A percentile compares a stretch with the other conserved stretches of the same genome.
Evolutionary conservation across 768 basidiomycete genomes (phyloP).

Genomic region (Gymnopilus junonius): DNA sequence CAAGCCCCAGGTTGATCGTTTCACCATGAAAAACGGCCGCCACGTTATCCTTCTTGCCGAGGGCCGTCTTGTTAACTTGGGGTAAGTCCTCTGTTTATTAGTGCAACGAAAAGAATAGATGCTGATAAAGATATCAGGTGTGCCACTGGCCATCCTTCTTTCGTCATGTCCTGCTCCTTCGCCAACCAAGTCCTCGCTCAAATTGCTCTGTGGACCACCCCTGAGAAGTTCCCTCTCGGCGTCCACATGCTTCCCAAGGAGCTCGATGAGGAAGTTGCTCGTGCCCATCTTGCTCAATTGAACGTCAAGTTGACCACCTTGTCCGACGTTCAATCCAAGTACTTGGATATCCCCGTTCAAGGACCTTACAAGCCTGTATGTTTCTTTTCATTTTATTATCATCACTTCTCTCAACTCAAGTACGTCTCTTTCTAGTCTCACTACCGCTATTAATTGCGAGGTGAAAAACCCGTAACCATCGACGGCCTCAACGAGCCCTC

Average conservation of each 20-base stretch:
- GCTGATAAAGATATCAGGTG: constrained; percentile 52
- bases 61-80: constrained; percentile 98
- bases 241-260: constrained; percentile 99
- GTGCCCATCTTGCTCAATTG: constrained; percentile 89
- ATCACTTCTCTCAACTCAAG: constrained; percentile 1
- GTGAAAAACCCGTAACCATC: constrained; percentile 35
- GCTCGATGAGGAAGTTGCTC: constrained; percentile 98
- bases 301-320: constrained; percentile 93
- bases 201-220: constrained; percentile 96
- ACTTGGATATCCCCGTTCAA: constrained; percentile 86
- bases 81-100: constrained; percentile 48
- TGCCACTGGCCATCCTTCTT: constrained; percentile 98
- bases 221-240: constrained; percentile 91
- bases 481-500: constrained; percentile 85
- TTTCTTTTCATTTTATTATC: constrained; percentile 1
- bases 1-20: constrained; percentile 99
- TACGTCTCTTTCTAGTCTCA: constrained; percentile 31
- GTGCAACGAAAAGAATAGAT: neutral
- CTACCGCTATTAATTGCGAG: constrained; percentile 50
- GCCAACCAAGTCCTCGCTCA: constrained; percentile 98
- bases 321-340: constrained; percentile 74
- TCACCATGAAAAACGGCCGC: constrained; percentile 88
- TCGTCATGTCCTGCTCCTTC: constrained; percentile 99
- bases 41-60: constrained; percentile 98
- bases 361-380: constrained; percentile 68